Evolutionary conservation across 257 asterid species (phyloP).

Genomic region (Solanum appendiculatum): DNA sequence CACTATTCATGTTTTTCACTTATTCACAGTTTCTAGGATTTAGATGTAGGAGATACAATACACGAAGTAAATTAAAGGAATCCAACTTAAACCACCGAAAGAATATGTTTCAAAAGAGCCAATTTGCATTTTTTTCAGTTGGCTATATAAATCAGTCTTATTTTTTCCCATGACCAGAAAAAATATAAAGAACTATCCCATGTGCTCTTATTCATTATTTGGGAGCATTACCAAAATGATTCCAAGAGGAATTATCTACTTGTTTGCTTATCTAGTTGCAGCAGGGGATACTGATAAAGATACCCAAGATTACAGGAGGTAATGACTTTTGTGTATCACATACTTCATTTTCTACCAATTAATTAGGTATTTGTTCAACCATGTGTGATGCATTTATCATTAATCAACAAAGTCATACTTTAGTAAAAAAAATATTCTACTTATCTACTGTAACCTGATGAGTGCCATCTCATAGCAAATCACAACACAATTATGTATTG

Average conservation of each 20-base stretch:
- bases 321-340: background rate
- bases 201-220: background rate
- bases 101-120: background rate
- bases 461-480: background rate
- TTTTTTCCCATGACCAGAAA: background rate
- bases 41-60: background rate
- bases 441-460: background rate
- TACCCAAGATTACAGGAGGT: background rate
- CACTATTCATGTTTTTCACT: background rate
- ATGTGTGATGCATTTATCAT: background rate
- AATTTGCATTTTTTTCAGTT: background rate
- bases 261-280: background rate
- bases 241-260: background rate
- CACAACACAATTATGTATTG: background rate
- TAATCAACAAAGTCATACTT: background rate
- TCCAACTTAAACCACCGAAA: background rate
- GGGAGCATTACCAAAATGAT: background rate
- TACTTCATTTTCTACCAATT: background rate
- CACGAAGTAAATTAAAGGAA: background rate
- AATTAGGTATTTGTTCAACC: background rate
- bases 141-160: background rate
- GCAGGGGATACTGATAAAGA: background rate
- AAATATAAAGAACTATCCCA: background rate
- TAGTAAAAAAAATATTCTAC: background rate
- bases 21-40: background rate